Conservation (phyloP, 2,329 filamentous ascomycete genomes). For the Aspergillus sp. region DNA sequence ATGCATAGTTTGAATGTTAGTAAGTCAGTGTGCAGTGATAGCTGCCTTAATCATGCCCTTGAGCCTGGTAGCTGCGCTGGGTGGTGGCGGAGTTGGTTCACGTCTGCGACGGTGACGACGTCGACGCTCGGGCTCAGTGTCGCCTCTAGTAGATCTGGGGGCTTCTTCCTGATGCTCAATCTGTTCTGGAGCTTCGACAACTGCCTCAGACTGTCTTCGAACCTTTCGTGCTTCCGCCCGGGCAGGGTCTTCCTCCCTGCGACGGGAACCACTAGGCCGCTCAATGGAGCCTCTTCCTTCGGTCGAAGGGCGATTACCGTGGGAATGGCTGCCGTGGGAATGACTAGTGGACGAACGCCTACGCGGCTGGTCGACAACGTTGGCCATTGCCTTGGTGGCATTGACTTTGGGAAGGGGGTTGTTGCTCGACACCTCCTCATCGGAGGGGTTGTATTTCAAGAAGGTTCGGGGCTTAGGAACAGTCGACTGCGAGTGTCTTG, state of each 20-base stretch:
- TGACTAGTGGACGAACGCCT: constrained; percentile 32
- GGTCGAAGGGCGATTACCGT: constrained; percentile 27
- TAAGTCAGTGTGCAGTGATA: constrained; percentile 29
- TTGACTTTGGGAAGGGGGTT: constrained; percentile 41
- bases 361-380: constrained; percentile 27
- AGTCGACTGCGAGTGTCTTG: constrained; percentile 25
- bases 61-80: constrained; percentile 28
- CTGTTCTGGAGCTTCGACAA: constrained; percentile 20
- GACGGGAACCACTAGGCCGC: constrained; percentile 26
- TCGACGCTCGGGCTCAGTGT: constrained; percentile 20
- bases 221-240: constrained; percentile 25
- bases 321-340: constrained; percentile 23
- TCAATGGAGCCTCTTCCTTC: constrained; percentile 26
- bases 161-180: constrained; percentile 1
- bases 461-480: constrained; percentile 28
- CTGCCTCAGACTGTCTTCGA: constrained; percentile 22
- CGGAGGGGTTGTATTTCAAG: constrained; percentile 36
- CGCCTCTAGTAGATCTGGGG: constrained; percentile 15
- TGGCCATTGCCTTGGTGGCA: constrained; percentile 30
- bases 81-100: constrained; percentile 28
- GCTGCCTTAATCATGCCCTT: constrained; percentile 30
- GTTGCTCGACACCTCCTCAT: constrained; percentile 42
- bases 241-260: constrained; percentile 30
- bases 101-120: constrained; percentile 28
- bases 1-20: constrained; percentile 6